Conservation (phyloP, 2,329 filamentous ascomycete species). For the Diaporthe sp. region DNA sequence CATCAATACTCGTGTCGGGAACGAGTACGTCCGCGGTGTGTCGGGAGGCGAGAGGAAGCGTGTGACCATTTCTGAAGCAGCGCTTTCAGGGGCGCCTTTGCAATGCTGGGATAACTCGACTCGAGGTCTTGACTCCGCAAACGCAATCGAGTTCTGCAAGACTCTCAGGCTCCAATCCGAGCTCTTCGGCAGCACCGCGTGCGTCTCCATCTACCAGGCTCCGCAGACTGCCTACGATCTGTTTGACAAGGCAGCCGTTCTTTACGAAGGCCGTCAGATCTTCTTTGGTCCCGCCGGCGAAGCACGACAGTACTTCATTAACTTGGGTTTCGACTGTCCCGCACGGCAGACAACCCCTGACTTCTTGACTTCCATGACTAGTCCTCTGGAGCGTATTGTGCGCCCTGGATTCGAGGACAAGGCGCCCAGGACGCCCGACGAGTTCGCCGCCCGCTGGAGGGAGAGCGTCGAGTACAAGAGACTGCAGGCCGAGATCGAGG, state of each 20-base stretch:
- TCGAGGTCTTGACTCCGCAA: constrained; percentile 80
- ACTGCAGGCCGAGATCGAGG: constrained; percentile 68
- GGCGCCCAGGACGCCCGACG: constrained; percentile 72
- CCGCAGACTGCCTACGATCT: constrained; percentile 75
- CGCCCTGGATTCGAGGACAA: constrained; percentile 69
- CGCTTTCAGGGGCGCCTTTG: constrained; percentile 71
- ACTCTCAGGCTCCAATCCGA: constrained; percentile 78
- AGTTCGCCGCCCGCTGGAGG: constrained; percentile 73
- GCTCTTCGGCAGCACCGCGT: constrained; percentile 74
- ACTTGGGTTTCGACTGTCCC: constrained; percentile 77
- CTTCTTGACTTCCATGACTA: constrained; percentile 80
- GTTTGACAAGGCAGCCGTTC: constrained; percentile 71
- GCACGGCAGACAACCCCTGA: constrained; percentile 78
- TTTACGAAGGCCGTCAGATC: constrained; percentile 74
- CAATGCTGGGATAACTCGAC: constrained; percentile 82
- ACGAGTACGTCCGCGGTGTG: constrained; percentile 82
- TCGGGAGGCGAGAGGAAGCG: constrained; percentile 81
- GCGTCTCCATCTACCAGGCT: constrained; percentile 82
- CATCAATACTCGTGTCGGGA: constrained; percentile 79
- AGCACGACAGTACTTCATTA: constrained; percentile 75
- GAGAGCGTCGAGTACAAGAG: constrained; percentile 65
- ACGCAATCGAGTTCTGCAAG: constrained; percentile 81
- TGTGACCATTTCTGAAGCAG: constrained; percentile 74
- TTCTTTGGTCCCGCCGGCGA: constrained; percentile 72
- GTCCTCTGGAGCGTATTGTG: constrained; percentile 68